Base-by-base conservation (phyloP, 2,329 filamentous ascomycete species). In the Fusarium sp. region DNA sequence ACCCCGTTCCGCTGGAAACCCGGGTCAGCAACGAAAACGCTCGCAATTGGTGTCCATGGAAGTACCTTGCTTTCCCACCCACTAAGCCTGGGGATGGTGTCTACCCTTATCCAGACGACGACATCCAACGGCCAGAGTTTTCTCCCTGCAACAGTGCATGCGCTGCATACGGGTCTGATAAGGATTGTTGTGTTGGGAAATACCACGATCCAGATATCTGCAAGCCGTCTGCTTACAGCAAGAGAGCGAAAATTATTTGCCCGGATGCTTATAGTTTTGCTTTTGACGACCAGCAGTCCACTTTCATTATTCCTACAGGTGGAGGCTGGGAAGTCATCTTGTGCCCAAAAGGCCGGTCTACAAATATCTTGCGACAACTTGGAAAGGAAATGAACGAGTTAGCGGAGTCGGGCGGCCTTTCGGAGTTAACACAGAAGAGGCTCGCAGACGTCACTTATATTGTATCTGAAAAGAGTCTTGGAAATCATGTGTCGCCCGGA, bases 251-350 rank as follows among this genome's bases (percentile, higher is more conserved):
- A 82, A 82, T 81, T 6, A 86, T 95, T 15, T 97, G 93, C 77
- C 93, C 93, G 1, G 93, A 97, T 80, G 93, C 93, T 5, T 97
- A 96, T 81, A 93, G 91, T 75, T 97, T 88, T 78, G 90, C 91
- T 53, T 88, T 88, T 78, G 86, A 89, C 70, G 87, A 90, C 74
- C 80, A 83, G 65, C 81, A 82, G 30, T 87, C 85, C 18, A 90
- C 88, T 0, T 91, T 90, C 72, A 88, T 89, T 72, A 83, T 90
- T 38, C 88, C 88, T 4, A 83, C 79, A 13, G 92, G 93, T 20
- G 92, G 91, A 24, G 92, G 92, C 1, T 96, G 92, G 84, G 89
- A 94, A 78, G 85, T 96, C 16, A 85, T 92, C 12, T 93, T 96
- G 78, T 96, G 93, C 78, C 93, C 93, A 3, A 76, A 75, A 15